Conservation (phyloP, 2,329 filamentous ascomycete species). For the Colletotrichum sp. region DNA sequence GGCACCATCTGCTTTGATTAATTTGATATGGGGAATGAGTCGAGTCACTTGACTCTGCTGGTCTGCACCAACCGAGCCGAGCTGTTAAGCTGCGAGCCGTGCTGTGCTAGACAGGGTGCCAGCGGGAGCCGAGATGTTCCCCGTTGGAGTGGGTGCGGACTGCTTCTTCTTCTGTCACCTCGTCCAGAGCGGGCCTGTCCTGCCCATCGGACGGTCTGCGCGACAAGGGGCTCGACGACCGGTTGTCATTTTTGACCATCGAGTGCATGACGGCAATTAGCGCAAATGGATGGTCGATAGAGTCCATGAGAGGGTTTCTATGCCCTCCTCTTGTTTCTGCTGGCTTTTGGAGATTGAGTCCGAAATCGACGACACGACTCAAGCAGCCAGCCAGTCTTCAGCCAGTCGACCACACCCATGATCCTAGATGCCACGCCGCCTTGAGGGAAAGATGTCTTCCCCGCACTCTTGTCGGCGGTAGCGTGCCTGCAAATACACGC, state of each 20-base stretch:
- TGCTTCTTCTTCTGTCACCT: not conserved
- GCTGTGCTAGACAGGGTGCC: not conserved
- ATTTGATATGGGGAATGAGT: not conserved
- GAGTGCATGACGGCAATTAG: slow-evolving; percentile 2
- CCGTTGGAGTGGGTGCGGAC: not conserved
- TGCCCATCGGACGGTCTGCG: not conserved
- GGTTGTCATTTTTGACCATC: not conserved
- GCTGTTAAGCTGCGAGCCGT: not conserved
- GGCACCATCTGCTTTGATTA: not conserved
- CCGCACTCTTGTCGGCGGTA: not conserved
- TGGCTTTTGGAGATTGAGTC: not conserved
- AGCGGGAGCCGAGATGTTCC: not conserved
- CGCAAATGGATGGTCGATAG: not conserved
- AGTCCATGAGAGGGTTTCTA: not conserved
- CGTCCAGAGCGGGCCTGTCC: not conserved
- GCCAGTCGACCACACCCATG: not conserved
- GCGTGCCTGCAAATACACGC: not conserved
- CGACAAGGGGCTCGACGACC: not conserved
- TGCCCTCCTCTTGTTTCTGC: not conserved
- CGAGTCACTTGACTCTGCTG: slow-evolving; percentile 6
- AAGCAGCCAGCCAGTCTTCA: not conserved
- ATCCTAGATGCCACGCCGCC: not conserved
- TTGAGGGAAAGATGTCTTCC: not conserved
- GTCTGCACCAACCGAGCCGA: not conserved
- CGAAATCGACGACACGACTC: not conserved